Conservation (phyloP, 2,329 filamentous ascomycete species). For the Gnomoniopsis smithogilvyi region DNA sequence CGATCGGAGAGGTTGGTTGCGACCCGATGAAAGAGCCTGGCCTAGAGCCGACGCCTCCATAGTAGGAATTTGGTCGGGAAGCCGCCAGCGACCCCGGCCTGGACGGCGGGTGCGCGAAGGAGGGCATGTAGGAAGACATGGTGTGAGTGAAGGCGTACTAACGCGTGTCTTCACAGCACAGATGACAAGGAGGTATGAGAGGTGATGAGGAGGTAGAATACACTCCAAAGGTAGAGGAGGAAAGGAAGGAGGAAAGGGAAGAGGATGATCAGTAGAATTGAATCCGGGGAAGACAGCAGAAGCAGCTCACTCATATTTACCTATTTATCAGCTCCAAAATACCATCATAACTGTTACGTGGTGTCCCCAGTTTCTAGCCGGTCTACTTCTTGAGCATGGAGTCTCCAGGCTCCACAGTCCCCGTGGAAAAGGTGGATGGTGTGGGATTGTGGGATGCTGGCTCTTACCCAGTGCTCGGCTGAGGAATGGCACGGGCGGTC, state of each 20-base stretch:
- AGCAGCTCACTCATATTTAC: slow-evolving; percentile 2
- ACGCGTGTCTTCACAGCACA: not conserved
- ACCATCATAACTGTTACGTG: slow-evolving; percentile 8
- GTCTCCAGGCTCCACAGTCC: slow-evolving; percentile 4
- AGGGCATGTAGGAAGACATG: slow-evolving; percentile 16
- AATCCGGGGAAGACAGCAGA: slow-evolving; percentile 8
- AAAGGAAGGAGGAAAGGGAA: slow-evolving; percentile 1
- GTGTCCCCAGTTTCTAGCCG: slow-evolving; percentile 4
- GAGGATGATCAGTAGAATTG: not conserved
- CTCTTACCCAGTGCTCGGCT: slow-evolving; percentile 14
- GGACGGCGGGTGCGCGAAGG: slow-evolving; percentile 13
- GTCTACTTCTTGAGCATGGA: not conserved
- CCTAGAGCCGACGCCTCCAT: slow-evolving; percentile 5
- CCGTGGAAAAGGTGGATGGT: slow-evolving; percentile 6
- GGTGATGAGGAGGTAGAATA: not conserved
- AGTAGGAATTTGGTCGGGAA: slow-evolving; percentile 15
- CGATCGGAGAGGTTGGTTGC: not conserved
- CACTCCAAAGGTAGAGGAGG: not conserved
- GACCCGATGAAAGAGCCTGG: slow-evolving; percentile 1
- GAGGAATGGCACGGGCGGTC: not conserved
- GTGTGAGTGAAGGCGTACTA: not conserved
- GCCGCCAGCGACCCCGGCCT: slow-evolving; percentile 17
- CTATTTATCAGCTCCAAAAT: slow-evolving; percentile 9
- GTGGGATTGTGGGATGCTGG: slow-evolving; percentile 12
- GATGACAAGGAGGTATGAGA: not conserved